Evolutionary conservation across 2,329 filamentous ascomycete species (phyloP), one percentile per base, ranked within the genome.

Genomic region (Curvularia eragrostidis): DNA sequence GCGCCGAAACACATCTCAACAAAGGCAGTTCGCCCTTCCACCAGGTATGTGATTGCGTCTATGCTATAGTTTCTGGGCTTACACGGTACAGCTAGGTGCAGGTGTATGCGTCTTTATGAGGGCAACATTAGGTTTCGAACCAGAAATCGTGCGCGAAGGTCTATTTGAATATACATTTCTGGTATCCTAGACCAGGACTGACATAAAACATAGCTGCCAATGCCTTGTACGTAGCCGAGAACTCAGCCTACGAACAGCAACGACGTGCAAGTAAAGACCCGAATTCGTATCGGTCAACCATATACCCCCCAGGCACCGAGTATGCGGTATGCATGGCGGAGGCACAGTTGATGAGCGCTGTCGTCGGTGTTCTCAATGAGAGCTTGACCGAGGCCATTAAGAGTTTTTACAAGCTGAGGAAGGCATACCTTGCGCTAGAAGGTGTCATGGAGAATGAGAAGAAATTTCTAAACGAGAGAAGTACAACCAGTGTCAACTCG

Each of bases 321-420:
- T 98, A 91, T 74, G 87, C 91, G 2, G 82, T 98, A 3, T 91
- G 92, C 59, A 86, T 92, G 58, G 91, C 93, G 4, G 88, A 97
- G 79, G 86, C 91, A 1, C 91, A 97, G 76, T 83, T 97, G 62
- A 96, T 97, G 89, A 85, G 87, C 55, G 93, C 93, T 0, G 89
- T 99, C 1, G 88, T 97, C 0, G 91, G 88, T 0, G 91, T 98
- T 15, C 80, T 98, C 67, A 96, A 96, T 65, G 95, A 98, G 80
- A 97, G 91, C 73, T 79, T 98, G 68, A 94, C 93, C 0, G 95
- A 98, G 75, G 92, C 88, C 15, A 86, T 98, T 75, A 92, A 89
- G 77, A 92, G 92, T 5, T 98, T 98, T 71, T 96, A 96, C 73
- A 96, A 95, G 77, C 78, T 98, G 66, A 85, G 94, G 61, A 96